Evolutionary conservation across 1,139 yeast genomes (phyloP).

Genomic region (Geotrichum macrosporum): DNA sequence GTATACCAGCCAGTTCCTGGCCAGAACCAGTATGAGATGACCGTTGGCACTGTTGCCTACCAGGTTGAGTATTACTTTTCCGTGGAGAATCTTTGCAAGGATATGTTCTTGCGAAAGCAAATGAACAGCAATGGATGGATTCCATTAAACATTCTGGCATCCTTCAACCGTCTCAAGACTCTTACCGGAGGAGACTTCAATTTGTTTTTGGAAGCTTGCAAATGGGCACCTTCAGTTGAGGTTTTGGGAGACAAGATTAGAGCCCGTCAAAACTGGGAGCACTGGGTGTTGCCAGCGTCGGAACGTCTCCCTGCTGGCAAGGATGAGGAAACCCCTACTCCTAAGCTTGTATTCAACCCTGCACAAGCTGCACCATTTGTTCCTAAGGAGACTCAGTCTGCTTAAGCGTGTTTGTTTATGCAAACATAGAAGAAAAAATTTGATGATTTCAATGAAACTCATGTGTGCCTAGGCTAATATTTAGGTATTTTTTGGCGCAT

Average conservation of each 20-base stretch:
- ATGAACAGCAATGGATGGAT: constrained; percentile 78
- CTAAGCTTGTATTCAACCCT: constrained; percentile 36
- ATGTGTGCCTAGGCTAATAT: not conserved
- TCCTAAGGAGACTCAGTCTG: constrained; percentile 29
- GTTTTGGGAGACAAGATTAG: constrained; percentile 47
- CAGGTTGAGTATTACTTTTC: constrained; percentile 90
- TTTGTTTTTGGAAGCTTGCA: constrained; percentile 47
- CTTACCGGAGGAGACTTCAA: constrained; percentile 49
- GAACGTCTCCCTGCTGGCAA: constrained; percentile 45
- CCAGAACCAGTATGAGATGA: constrained; percentile 13
- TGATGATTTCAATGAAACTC: not conserved
- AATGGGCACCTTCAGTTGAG: constrained; percentile 44
- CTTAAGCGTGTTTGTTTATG: too few species aligned
- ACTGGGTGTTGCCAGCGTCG: constrained; percentile 49
- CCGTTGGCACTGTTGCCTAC: constrained; percentile 31
- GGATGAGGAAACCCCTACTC: constrained; percentile 32
- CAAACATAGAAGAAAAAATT: too few species aligned
- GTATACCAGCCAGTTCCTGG: constrained; percentile 13
- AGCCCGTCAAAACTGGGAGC: constrained; percentile 41
- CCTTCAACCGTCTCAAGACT: constrained; percentile 68
- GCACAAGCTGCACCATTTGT: constrained; percentile 41
- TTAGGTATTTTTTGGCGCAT: not conserved
- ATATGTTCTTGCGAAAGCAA: constrained; percentile 68
- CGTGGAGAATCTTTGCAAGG: constrained; percentile 79
- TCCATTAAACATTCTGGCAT: constrained; percentile 56